phyloP scores from a whole-genome alignment of 2,329 filamentous ascomycete species.

The Alternaria gaisen region DNA sequence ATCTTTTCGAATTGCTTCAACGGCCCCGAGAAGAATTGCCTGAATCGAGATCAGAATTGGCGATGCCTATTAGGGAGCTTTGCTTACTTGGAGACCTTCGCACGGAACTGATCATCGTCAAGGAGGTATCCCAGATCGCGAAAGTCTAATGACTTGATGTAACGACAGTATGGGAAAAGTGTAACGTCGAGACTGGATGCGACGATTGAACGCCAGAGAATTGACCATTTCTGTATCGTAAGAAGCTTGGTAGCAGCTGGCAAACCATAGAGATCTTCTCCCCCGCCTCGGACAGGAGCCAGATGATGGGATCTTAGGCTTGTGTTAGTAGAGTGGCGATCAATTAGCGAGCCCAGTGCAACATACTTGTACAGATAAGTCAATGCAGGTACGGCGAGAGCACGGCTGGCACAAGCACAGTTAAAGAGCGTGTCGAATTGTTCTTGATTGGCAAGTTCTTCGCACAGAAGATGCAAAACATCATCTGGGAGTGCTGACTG shows the following conservation, averaged over 20 bases:
- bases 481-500: slow-evolving; percentile 61
- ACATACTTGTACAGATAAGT: slow-evolving; percentile 70
- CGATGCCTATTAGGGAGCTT: background rate
- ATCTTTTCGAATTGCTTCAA: slow-evolving; percentile 55
- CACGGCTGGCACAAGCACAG: slow-evolving; percentile 64
- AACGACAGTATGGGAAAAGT: slow-evolving; percentile 73
- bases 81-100: slow-evolving; percentile 64
- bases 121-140: slow-evolving; percentile 68
- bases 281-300: slow-evolving; percentile 56
- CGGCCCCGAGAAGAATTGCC: slow-evolving; percentile 62
- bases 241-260: slow-evolving; percentile 54
- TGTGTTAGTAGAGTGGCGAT: background rate
- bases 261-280: slow-evolving; percentile 46
- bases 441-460: slow-evolving; percentile 63
- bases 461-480: slow-evolving; percentile 68
- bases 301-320: slow-evolving; percentile 53
- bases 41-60: slow-evolving; percentile 30
- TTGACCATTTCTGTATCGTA: slow-evolving; percentile 66
- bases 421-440: slow-evolving; percentile 70
- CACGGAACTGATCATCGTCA: slow-evolving; percentile 66
- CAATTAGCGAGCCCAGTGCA: slow-evolving; percentile 1
- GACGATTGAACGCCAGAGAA: slow-evolving; percentile 74
- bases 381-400: slow-evolving; percentile 67
- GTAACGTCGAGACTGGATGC: slow-evolving; percentile 70
- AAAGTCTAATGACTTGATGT: slow-evolving; percentile 71